Conservation (phyloP, 1,284 basidiomycete species). For the Leccinum fallax region DNA sequence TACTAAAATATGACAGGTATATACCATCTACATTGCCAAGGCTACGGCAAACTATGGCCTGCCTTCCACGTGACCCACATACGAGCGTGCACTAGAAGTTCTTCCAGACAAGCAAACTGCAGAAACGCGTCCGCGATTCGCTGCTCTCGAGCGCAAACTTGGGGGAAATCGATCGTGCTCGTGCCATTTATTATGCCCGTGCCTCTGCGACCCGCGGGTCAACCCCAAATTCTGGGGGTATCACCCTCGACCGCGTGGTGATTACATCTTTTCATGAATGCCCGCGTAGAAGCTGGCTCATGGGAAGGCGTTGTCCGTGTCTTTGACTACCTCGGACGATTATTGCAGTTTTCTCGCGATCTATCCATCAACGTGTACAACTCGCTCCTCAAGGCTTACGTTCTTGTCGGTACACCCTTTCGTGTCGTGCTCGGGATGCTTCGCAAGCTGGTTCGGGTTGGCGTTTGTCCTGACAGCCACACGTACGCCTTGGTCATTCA, state of each 20-base stretch:
- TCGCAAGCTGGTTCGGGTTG: constrained; percentile 51
- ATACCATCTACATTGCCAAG: too few relatives aligned
- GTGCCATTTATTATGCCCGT: too few relatives aligned
- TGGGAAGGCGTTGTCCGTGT: constrained; percentile 75
- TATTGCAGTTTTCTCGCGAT: constrained; percentile 40
- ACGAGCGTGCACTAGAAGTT: too few relatives aligned
- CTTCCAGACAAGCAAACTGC: too few relatives aligned
- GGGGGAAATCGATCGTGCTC: too few relatives aligned
- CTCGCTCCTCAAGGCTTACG: constrained; percentile 84
- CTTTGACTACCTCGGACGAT: constrained; percentile 67
- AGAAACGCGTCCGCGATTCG: too few relatives aligned
- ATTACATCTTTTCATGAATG: constrained; percentile 78
- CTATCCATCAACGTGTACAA: constrained; percentile 69
- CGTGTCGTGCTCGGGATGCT: constrained; percentile 69
- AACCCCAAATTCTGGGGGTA: constrained; percentile 35
- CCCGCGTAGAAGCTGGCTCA: constrained; percentile 81
- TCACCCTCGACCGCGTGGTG: constrained; percentile 66
- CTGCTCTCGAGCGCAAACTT: too few relatives aligned
- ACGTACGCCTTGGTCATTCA: constrained; percentile 84
- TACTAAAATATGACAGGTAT: too few relatives aligned
- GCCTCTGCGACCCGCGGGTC: too few relatives aligned
- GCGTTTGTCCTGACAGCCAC: constrained; percentile 59
- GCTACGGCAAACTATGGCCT: too few relatives aligned
- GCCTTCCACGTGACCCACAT: too few relatives aligned
- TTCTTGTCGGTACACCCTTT: constrained; percentile 81